Evolutionary conservation across 1,139 yeast species (phyloP).

Genomic region (Debaryomycetaceae sp.): DNA sequence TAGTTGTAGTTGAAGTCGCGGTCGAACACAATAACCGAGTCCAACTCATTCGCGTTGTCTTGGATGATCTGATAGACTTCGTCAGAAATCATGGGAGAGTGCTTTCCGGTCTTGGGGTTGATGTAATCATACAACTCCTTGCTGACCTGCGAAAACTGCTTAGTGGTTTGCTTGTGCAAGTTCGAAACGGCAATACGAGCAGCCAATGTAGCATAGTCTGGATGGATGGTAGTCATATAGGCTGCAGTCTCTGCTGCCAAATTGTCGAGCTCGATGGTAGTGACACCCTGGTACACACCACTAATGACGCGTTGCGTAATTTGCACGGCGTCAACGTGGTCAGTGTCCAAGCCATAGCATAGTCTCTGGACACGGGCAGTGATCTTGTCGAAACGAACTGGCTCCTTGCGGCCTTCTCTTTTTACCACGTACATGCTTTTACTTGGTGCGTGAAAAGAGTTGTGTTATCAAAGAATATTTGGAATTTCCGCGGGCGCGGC

Average conservation of each 20-base stretch:
- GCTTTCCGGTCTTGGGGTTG: conserved; percentile 62
- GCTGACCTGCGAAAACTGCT: conserved; percentile 74
- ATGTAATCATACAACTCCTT: conserved; percentile 55
- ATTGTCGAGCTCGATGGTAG: conserved; percentile 85
- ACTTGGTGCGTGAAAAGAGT: background rate
- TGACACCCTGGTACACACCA: conserved; percentile 93
- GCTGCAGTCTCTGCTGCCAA: conserved; percentile 97
- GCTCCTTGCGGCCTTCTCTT: conserved; percentile 76
- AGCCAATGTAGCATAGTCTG: conserved; percentile 89
- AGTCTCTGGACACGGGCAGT: conserved; percentile 41
- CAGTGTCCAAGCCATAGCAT: conserved; percentile 76
- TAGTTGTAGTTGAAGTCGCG: conserved; percentile 77
- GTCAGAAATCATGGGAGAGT: conserved; percentile 72
- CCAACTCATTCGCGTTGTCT: conserved; percentile 57
- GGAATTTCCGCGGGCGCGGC: conserved; percentile 1
- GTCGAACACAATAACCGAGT: conserved; percentile 69
- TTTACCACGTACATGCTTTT: conserved; percentile 39
- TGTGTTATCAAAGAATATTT: background rate
- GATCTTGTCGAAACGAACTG: conserved; percentile 42
- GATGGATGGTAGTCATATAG: conserved; percentile 91
- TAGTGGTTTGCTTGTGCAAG: conserved; percentile 87
- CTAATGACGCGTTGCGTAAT: conserved; percentile 83
- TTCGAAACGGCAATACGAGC: conserved; percentile 91
- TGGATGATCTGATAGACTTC: conserved; percentile 56
- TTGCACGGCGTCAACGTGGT: conserved; percentile 79